Evolutionary conservation across 306 rosid species (phyloP), one percentile per base, ranked within the genome.

Genomic region (Crotalaria pallida): DNA sequence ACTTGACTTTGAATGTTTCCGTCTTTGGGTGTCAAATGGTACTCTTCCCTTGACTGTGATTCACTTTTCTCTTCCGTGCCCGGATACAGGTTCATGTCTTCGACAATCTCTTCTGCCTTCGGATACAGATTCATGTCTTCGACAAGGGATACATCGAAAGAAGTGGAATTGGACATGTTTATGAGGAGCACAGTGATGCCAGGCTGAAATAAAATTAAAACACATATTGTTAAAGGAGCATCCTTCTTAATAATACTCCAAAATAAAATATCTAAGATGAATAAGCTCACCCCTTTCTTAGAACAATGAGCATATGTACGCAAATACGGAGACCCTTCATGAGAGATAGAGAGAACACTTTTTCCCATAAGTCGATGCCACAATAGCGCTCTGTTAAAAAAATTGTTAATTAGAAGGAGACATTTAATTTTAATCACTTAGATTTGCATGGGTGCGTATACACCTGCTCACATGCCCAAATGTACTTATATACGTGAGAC

Each of bases 281-380:
- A 33, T 61, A 43, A 53, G 23, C 67, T 73, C 16, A 79, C 83
- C 43, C 29, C 67, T 19, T 55, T 45, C 18, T 81, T 67, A 7
- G 88, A 78, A 43, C 89, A 84, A 58, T 84, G 87, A 65, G 83
- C 58, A 47, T 84, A 84, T 36, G 83, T 44, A 2, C 84, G 82
- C 13, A 87, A 53, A 64, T 64, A 59, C 1, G 80, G 84, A 31
- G 92, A 76, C 2, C 84, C 83, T 9, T 68, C 52, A 33, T 80
- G 81, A 48, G 40, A 38, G 31, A 77, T 50, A 4, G 75, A 43
- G 0, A 87, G 80, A 19, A 87, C 86, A 0, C 18, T 74, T 23
- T 21, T 65, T 76, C 87, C 89, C 87, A 84, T 87, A 43, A 82
- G 83, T 2, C 83, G 67, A 57, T 87, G 83, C 86, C 89, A 84